phyloP scores from a whole-genome alignment of 2,329 filamentous ascomycete species.

The Pestalotiopsis sp. region DNA sequence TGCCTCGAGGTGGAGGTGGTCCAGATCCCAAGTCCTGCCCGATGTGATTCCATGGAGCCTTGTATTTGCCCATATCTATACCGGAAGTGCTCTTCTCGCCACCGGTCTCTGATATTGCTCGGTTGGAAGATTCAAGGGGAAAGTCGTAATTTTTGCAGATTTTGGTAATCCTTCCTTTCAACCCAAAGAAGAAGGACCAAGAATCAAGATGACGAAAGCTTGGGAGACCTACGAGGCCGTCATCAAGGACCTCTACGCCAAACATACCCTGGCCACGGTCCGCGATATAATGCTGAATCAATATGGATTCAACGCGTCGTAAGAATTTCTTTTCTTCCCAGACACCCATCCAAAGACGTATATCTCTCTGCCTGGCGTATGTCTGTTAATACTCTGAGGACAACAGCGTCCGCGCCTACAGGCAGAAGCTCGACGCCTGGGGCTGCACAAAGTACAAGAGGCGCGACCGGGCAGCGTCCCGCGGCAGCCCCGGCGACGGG shows the following conservation, averaged over 20 bases:
- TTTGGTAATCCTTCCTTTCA: no score
- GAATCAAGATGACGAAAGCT: constrained; percentile 5
- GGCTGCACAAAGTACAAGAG: constrained; percentile 9
- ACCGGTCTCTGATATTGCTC: background rate
- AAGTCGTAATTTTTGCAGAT: no score
- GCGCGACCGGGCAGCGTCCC: background rate
- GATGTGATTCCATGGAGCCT: background rate
- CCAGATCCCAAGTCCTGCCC: background rate
- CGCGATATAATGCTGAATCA: constrained; percentile 2
- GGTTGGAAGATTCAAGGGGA: no score
- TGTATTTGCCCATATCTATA: background rate
- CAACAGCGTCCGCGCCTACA: background rate
- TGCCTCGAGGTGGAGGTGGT: no score
- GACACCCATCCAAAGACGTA: background rate
- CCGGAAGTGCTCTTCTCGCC: background rate
- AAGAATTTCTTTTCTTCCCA: background rate
- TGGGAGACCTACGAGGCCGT: constrained; percentile 7
- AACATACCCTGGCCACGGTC: constrained; percentile 7
- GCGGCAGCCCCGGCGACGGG: background rate
- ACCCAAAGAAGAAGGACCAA: background rate
- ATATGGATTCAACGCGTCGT: constrained; percentile 9
- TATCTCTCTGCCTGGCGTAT: background rate
- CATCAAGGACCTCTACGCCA: constrained; percentile 6
- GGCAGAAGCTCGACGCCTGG: constrained; percentile 7
- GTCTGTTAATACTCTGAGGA: no score